phyloP scores from a whole-genome alignment of 805 yeast genomes.

The Hanseniaspora guilliermondii region DNA sequence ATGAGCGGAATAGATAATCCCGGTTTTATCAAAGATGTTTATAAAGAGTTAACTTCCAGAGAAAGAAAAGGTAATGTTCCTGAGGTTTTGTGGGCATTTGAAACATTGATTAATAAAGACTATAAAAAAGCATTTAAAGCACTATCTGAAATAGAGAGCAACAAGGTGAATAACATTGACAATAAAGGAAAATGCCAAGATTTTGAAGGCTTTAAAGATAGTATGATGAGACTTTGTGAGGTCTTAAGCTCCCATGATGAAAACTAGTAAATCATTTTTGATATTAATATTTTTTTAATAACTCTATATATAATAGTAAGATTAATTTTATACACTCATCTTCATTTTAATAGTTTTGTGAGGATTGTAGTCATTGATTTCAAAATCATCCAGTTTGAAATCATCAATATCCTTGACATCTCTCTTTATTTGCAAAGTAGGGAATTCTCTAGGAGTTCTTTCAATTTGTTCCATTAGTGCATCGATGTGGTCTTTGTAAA shows the following conservation, averaged over 20 bases:
- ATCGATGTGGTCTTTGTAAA: conserved; percentile 83
- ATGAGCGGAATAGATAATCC: not conserved
- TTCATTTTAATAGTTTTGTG: conserved; percentile 81
- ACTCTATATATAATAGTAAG: not conserved
- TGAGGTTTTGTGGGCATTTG: conserved; percentile 11
- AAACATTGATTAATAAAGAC: conserved; percentile 9
- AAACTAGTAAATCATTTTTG: not conserved
- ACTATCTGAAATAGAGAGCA: not conserved
- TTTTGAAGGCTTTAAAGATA: not conserved
- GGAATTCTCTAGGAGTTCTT: conserved; percentile 70
- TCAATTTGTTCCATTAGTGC: conserved; percentile 70
- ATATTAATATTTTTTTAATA: not conserved
- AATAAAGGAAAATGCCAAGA: not conserved
- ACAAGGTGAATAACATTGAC: not conserved
- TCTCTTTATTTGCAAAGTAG: conserved; percentile 60
- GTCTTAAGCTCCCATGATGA: not conserved
- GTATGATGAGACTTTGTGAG: not conserved
- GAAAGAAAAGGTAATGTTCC: not conserved
- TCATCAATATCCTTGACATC: conserved; percentile 67
- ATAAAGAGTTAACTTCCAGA: not conserved
- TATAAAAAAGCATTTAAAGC: conserved; percentile 3
- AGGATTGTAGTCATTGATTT: conserved; percentile 66
- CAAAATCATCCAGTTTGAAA: conserved; percentile 79
- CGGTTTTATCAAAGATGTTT: not conserved
- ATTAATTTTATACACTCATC: conserved; percentile 68